These are phyloP conservation scores for Aspergillus aculeatus DNA, from an alignment of 2,329 filamentous ascomycete species.

Conservation along the genomic window DNA sequence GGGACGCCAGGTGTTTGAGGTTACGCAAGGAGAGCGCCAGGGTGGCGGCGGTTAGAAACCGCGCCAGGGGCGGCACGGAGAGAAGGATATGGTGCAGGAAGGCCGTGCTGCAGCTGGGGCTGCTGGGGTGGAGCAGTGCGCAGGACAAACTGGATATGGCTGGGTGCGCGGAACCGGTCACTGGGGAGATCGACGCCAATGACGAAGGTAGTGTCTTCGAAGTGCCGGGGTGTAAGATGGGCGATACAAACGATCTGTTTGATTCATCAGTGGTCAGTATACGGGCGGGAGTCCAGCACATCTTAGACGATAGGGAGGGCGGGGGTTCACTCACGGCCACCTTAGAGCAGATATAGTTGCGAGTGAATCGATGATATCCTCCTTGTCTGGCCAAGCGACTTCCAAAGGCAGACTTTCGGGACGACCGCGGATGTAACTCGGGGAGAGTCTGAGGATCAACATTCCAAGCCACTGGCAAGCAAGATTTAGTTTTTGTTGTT, in stretches of 20 bases:
- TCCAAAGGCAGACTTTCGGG: constrained; percentile 66
- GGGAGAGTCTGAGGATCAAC: constrained; percentile 69
- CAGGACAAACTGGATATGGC: constrained; percentile 83
- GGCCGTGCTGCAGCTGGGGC: constrained; percentile 83
- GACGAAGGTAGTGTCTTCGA: constrained; percentile 58
- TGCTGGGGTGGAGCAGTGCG: constrained; percentile 80
- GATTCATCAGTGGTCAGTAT: not conserved
- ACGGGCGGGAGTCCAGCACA: not conserved
- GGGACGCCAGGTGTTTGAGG: constrained; percentile 66
- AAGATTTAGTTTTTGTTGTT: constrained; percentile 2
- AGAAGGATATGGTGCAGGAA: constrained; percentile 85
- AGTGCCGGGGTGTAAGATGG: constrained; percentile 77
- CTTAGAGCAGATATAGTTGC: constrained; percentile 75
- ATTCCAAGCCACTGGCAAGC: constrained; percentile 53
- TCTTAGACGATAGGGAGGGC: too few relatives aligned
- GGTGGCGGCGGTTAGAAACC: constrained; percentile 69
- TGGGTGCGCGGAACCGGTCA: constrained; percentile 82
- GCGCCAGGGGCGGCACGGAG: constrained; percentile 74
- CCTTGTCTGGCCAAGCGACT: constrained; percentile 71
- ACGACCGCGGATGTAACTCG: constrained; percentile 72
- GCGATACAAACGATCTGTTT: constrained; percentile 72
- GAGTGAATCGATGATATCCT: constrained; percentile 76
- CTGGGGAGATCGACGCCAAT: constrained; percentile 68
- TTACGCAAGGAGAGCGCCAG: constrained; percentile 64
- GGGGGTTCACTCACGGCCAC: constrained; percentile 69